Percentiles rank a stretch among this genome's conserved stretches.
phyloP scores from a whole-genome alignment of 225 moss, liverwort and hornwort genomes.

The Antitrichia curtipendula region DNA sequence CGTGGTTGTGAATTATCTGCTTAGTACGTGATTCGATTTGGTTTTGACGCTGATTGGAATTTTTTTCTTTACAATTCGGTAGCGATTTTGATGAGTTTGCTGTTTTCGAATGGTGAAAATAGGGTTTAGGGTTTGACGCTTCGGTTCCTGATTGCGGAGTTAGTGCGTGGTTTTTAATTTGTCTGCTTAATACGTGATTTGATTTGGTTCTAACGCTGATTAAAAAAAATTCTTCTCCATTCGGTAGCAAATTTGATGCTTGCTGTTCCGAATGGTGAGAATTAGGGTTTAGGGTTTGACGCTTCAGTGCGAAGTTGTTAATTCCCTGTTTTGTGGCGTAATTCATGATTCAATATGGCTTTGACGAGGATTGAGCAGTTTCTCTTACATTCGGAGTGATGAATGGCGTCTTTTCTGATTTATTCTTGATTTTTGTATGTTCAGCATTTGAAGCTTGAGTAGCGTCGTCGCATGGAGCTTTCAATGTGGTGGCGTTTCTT shows the following conservation, averaged over 20 bases:
- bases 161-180: neutral
- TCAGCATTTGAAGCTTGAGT: neutral
- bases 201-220: neutral
- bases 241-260: neutral
- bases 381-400: neutral
- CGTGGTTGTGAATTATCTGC: neutral
- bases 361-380: neutral
- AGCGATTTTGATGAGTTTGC: neutral
- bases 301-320: neutral
- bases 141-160: neutral
- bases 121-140: neutral
- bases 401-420: neutral
- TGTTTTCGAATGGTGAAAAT: neutral
- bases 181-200: neutral
- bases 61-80: neutral
- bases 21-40: neutral
- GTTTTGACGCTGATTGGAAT: neutral
- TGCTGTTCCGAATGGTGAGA: neutral
- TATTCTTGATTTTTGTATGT: neutral
- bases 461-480: neutral
- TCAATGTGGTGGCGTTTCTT: neutral
- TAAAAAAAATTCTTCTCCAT: neutral
- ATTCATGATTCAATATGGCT: neutral
- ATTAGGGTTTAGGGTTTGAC: conserved; percentile 7
- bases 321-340: neutral